Percentiles rank a stretch among this genome's conserved stretches.
phyloP scores from a whole-genome alignment of 2,329 filamentous ascomycete species.

The Talaromyces sp. region DNA sequence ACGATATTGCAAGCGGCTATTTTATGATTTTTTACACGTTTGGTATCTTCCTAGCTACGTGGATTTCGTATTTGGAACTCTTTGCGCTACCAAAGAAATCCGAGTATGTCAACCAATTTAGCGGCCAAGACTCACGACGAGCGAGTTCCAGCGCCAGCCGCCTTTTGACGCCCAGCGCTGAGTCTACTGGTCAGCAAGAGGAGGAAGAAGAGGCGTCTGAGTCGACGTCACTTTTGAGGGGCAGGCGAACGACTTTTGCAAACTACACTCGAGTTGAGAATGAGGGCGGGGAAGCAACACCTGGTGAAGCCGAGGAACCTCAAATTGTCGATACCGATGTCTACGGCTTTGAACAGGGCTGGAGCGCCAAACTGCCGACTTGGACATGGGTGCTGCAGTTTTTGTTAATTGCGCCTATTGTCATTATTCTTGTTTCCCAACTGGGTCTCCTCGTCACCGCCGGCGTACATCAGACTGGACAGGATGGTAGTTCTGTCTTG shows the following conservation, averaged over 20 bases:
- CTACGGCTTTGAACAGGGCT: constrained; percentile 73
- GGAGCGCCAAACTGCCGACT: constrained; percentile 72
- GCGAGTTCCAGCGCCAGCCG: constrained; percentile 35
- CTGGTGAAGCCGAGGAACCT: constrained; percentile 21
- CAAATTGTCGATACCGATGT: constrained; percentile 32
- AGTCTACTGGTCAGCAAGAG: constrained; percentile 33
- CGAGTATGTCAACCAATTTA: constrained; percentile 59
- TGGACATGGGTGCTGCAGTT: constrained; percentile 91
- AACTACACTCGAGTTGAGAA: constrained; percentile 43
- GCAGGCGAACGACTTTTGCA: constrained; percentile 50
- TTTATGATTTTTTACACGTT: constrained; percentile 75
- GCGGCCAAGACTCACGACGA: constrained; percentile 27
- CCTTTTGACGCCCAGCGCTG: constrained; percentile 38
- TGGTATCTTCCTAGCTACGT: constrained; percentile 65
- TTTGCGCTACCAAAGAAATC: constrained; percentile 69
- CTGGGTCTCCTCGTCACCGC: constrained; percentile 67
- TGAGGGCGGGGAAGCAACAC: constrained; percentile 19
- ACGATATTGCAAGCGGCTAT: constrained; percentile 71
- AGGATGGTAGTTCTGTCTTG: constrained; percentile 72
- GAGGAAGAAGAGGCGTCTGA: constrained; percentile 44
- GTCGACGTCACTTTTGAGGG: constrained; percentile 52
- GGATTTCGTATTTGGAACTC: constrained; percentile 73
- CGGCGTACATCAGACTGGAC: constrained; percentile 71
- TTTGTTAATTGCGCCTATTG: constrained; percentile 70
- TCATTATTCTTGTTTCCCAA: constrained; percentile 71